Evolutionary conservation across 495 filamentous ascomycete species (phyloP).

Genomic region (Rostrohypoxylon terebratum): DNA sequence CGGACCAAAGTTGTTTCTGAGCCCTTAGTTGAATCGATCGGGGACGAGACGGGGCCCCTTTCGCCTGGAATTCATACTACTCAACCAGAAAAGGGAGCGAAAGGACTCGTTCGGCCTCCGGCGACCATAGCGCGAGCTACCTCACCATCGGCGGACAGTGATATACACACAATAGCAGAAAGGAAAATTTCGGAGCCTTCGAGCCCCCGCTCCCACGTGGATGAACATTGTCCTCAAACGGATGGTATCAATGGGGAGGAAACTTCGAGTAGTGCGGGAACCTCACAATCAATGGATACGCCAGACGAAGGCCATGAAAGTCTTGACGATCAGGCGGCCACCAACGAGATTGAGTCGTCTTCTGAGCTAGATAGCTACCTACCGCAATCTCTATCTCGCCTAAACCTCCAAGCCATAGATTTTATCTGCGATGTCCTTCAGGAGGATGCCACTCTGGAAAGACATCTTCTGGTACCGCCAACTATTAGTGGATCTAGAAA

Average conservation of each 20-base stretch:
- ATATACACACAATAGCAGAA: slow-evolving; percentile 19
- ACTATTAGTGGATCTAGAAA: slow-evolving; percentile 39
- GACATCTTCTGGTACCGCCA: slow-evolving; percentile 59
- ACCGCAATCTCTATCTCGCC: slow-evolving; percentile 56
- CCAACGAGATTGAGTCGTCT: slow-evolving; percentile 46
- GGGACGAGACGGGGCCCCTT: slow-evolving; percentile 44
- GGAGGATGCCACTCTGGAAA: slow-evolving; percentile 62
- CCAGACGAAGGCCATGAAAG: slow-evolving; percentile 38
- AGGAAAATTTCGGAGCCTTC: slow-evolving; percentile 16
- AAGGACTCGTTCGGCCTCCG: slow-evolving; percentile 50
- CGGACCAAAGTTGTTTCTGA: slow-evolving; percentile 56
- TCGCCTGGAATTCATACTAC: slow-evolving; percentile 50
- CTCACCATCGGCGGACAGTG: slow-evolving; percentile 49
- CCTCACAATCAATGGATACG: slow-evolving; percentile 35
- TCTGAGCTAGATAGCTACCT: slow-evolving; percentile 54
- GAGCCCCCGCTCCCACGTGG: slow-evolving; percentile 24
- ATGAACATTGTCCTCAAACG: slow-evolving; percentile 26
- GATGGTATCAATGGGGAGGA: slow-evolving; percentile 42
- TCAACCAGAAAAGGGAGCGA: slow-evolving; percentile 50
- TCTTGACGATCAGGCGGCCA: slow-evolving; percentile 8
- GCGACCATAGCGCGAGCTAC: slow-evolving; percentile 53
- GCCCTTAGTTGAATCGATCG: slow-evolving; percentile 46
- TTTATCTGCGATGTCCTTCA: slow-evolving; percentile 66
- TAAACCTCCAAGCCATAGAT: slow-evolving; percentile 62
- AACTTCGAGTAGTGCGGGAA: slow-evolving; percentile 33